Evolutionary conservation across 2,329 filamentous ascomycete species (phyloP).

Genomic region (Huntiella moniliformis): DNA sequence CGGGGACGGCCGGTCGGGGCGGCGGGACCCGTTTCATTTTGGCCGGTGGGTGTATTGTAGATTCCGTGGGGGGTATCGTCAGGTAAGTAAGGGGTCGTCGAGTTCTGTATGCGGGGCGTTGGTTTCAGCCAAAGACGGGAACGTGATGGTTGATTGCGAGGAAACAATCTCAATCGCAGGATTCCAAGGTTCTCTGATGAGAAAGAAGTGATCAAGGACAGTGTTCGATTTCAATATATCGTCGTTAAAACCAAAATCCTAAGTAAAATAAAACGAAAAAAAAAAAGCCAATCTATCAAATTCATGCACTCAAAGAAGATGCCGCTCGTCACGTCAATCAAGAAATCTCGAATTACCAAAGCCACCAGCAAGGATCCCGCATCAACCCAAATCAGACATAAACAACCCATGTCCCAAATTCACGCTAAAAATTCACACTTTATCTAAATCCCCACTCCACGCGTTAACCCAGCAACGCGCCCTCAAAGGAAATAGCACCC

Average conservation of each 20-base stretch:
- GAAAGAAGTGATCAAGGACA: no score
- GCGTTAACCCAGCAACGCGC: conserved; percentile 9
- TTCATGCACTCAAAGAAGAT: no score
- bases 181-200: no score
- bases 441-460: not conserved
- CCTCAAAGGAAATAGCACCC: not conserved
- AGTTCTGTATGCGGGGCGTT: no score
- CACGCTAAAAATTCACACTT: conserved; percentile 1
- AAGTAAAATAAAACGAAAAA: not conserved
- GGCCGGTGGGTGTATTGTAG: no score
- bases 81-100: not conserved
- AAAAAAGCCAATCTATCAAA: not conserved
- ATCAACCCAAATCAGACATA: not conserved
- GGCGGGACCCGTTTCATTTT: no score
- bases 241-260: not conserved
- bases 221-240: no score
- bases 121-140: no score
- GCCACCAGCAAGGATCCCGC: not conserved
- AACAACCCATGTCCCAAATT: not conserved
- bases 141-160: no score
- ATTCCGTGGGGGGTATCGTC: no score
- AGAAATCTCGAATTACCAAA: not conserved
- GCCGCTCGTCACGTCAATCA: not conserved
- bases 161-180: no score
- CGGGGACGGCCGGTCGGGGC: no score